These are phyloP conservation scores for Alternaria sp. DNA, from an alignment of 2,329 filamentous ascomycete genomes.

Conservation along the genomic window DNA sequence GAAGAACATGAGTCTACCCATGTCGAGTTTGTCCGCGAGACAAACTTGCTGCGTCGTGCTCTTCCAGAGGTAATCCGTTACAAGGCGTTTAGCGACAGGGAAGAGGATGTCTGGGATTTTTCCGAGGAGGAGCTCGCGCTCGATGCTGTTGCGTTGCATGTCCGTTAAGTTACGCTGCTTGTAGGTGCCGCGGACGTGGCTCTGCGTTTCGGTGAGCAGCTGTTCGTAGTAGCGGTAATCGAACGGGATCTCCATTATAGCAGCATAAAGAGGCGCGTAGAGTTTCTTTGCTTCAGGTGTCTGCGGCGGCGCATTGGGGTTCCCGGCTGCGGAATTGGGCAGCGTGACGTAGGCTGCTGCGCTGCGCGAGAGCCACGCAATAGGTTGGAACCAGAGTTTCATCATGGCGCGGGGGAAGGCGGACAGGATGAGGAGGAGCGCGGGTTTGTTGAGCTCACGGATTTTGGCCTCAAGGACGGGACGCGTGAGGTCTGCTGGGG, in stretches of 20 bases:
- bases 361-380: conserved; percentile 39
- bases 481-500: conserved; percentile 47
- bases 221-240: conserved; percentile 55
- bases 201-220: conserved; percentile 65
- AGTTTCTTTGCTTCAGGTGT: conserved; percentile 53
- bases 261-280: conserved; percentile 47
- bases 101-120: conserved; percentile 59
- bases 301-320: conserved; percentile 48
- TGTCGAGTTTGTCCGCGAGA: conserved; percentile 67
- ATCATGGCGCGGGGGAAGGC: conserved; percentile 47
- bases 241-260: conserved; percentile 49
- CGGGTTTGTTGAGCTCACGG: conserved; percentile 43
- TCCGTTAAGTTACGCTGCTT: conserved; percentile 53
- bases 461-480: conserved; percentile 34
- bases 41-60: conserved; percentile 46
- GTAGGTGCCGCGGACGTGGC: conserved; percentile 67
- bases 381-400: conserved; percentile 43
- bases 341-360: conserved; percentile 40
- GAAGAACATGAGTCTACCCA: conserved; percentile 72
- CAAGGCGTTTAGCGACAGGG: conserved; percentile 55
- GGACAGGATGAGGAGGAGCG: conserved; percentile 40
- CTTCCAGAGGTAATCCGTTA: conserved; percentile 49
- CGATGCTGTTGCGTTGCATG: conserved; percentile 54
- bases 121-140: conserved; percentile 61
- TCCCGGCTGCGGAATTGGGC: conserved; percentile 39